phyloP scores from a whole-genome alignment of 768 basidiomycete species.

The Clavaria fumosa region DNA sequence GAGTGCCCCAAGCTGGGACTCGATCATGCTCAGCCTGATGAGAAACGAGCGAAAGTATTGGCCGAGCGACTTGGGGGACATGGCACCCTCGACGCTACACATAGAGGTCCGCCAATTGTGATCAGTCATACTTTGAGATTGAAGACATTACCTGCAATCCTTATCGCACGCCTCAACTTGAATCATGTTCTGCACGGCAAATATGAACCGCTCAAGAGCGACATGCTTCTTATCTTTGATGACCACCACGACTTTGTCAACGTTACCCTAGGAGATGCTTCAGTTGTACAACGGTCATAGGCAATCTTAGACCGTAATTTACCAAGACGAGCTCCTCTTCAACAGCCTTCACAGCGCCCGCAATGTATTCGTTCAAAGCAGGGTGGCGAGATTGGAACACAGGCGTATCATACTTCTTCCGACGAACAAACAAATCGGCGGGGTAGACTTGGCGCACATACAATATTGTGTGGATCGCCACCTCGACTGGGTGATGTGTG shows the following conservation, averaged over 20 bases:
- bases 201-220: conserved; percentile 81
- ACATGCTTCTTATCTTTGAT: conserved; percentile 71
- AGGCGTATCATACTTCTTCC: conserved; percentile 81
- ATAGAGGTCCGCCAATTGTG: neutral
- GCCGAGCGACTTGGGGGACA: conserved; percentile 44
- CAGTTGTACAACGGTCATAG: conserved; percentile 3
- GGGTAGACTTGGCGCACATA: conserved; percentile 89
- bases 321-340: conserved; percentile 62
- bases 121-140: neutral
- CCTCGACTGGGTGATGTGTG: conserved; percentile 55
- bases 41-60: conserved; percentile 76
- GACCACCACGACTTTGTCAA: conserved; percentile 69
- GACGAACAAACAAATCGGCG: conserved; percentile 68
- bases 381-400: conserved; percentile 94
- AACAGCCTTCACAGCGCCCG: conserved; percentile 74
- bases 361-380: conserved; percentile 73
- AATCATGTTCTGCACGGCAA: conserved; percentile 74
- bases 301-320: conserved; percentile 11
- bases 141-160: conserved; percentile 37
- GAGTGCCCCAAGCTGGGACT: conserved; percentile 50
- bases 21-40: conserved; percentile 65
- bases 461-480: conserved; percentile 83
- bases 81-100: conserved; percentile 54
- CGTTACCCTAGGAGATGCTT: conserved; percentile 39
- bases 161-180: conserved; percentile 54